phyloP scores from a whole-genome alignment of 2,329 filamentous ascomycete species.

The Verticillium isaacii region DNA sequence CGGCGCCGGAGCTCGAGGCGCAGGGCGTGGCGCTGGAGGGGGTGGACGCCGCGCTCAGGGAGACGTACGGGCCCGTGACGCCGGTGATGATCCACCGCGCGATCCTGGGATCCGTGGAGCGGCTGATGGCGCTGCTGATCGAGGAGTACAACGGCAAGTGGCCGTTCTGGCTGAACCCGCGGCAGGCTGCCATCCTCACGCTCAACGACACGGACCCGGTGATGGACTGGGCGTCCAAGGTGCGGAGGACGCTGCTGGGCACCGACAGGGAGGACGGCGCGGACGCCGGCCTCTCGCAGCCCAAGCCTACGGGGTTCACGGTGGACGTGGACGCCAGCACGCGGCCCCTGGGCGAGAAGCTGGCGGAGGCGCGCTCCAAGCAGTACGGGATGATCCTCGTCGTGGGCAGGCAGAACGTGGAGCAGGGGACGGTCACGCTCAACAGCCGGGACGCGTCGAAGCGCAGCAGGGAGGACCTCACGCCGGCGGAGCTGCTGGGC shows the following conservation, averaged over 20 bases:
- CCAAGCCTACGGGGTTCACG: conserved; percentile 55
- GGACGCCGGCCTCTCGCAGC: conserved; percentile 12
- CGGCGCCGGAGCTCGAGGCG: conserved; percentile 58
- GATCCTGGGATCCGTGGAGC: conserved; percentile 77
- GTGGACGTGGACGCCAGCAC: conserved; percentile 67
- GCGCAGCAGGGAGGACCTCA: conserved; percentile 32
- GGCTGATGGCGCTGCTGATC: conserved; percentile 79
- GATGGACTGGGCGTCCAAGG: conserved; percentile 40
- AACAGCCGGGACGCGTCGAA: conserved; percentile 30
- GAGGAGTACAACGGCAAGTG: conserved; percentile 77
- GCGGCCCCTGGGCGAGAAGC: conserved; percentile 62
- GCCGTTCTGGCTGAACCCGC: conserved; percentile 85
- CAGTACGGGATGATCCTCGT: conserved; percentile 72
- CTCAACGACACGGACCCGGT: conserved; percentile 59
- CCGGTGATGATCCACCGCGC: conserved; percentile 84
- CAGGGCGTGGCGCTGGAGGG: conserved; percentile 40
- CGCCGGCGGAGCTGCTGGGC: conserved; percentile 36
- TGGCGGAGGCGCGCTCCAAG: conserved; percentile 64
- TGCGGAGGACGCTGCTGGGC: conserved; percentile 48
- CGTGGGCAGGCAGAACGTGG: conserved; percentile 62
- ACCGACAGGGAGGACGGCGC: conserved; percentile 10
- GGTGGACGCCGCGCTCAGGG: conserved; percentile 9
- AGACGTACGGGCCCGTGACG: conserved; percentile 51
- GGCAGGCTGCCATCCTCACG: conserved; percentile 70
- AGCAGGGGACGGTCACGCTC: conserved; percentile 50